phyloP scores from a whole-genome alignment of 2,329 filamentous ascomycete species.

The Septoria linicola region DNA sequence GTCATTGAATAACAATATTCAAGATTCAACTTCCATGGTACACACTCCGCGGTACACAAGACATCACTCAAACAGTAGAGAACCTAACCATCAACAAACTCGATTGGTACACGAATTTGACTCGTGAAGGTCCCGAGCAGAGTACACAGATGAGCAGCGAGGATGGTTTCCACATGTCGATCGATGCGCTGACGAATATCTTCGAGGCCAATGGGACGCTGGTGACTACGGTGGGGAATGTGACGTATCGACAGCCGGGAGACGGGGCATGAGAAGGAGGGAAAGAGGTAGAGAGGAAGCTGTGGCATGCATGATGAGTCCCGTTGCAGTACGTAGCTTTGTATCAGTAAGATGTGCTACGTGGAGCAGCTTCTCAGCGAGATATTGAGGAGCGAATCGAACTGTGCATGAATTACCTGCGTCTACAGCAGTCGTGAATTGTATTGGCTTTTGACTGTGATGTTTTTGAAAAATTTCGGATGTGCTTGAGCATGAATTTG shows the following conservation, averaged over 20 bases:
- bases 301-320: too few species aligned
- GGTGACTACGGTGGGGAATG: slow-evolving; percentile 41
- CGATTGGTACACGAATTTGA: slow-evolving; percentile 18
- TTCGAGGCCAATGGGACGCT: slow-evolving; percentile 47
- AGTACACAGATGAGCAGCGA: slow-evolving; percentile 15
- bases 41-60: slow-evolving; percentile 9
- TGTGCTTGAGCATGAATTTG: too few species aligned
- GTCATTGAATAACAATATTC: too few species aligned
- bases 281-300: not conserved
- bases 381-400: too few species aligned
- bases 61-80: slow-evolving; percentile 13
- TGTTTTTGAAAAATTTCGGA: too few species aligned
- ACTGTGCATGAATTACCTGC: too few species aligned
- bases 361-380: too few species aligned
- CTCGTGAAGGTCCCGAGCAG: not conserved
- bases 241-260: slow-evolving; percentile 41
- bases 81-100: slow-evolving; percentile 13
- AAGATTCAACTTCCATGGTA: too few species aligned
- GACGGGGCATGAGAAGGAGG: slow-evolving; percentile 40
- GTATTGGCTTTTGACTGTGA: too few species aligned
- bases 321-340: too few species aligned
- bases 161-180: slow-evolving; percentile 36
- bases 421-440: too few species aligned
- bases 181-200: slow-evolving; percentile 43
- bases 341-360: too few species aligned